These are phyloP conservation scores for Penicillium sp. DNA, from an alignment of 2,329 filamentous ascomycete genomes.

Conservation along the genomic window DNA sequence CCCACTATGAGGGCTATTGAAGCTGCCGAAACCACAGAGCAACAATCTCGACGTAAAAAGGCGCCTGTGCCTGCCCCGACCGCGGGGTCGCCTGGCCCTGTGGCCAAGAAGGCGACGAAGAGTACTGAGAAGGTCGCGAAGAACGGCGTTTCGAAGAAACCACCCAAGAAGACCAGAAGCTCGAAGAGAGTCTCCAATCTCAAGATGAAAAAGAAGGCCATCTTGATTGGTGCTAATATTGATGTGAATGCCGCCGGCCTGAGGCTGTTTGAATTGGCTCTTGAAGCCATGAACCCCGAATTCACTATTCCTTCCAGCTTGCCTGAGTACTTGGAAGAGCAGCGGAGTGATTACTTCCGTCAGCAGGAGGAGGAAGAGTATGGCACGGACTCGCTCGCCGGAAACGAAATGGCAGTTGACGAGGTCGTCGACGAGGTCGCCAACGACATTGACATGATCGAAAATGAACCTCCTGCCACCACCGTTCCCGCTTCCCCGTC, in stretches of 20 bases:
- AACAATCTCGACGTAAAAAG: constrained; percentile 12
- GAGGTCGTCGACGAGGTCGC: not conserved
- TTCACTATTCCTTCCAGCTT: constrained; percentile 11
- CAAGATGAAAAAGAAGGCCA: not conserved
- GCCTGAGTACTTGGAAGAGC: constrained; percentile 5
- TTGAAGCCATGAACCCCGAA: constrained; percentile 9
- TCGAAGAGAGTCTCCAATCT: constrained; percentile 6
- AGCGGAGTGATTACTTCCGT: constrained; percentile 6
- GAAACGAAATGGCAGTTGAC: no score
- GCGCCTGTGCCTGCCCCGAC: not conserved
- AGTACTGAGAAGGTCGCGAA: not conserved
- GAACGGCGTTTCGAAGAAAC: not conserved
- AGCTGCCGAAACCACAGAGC: constrained; percentile 18
- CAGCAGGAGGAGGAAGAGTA: not conserved
- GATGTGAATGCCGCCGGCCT: constrained; percentile 5
- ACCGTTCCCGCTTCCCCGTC: not conserved
- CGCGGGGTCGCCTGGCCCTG: not conserved
- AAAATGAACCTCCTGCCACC: not conserved
- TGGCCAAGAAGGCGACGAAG: not conserved
- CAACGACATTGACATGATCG: not conserved
- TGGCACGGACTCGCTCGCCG: not conserved
- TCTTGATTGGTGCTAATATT: constrained; percentile 10
- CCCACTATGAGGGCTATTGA: constrained; percentile 32
- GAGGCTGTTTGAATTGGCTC: constrained; percentile 10
- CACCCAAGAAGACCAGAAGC: constrained; percentile 5